These are phyloP conservation scores for Colletotrichum camelliae DNA, from an alignment of 2,329 filamentous ascomycete species.

Conservation along the genomic window DNA sequence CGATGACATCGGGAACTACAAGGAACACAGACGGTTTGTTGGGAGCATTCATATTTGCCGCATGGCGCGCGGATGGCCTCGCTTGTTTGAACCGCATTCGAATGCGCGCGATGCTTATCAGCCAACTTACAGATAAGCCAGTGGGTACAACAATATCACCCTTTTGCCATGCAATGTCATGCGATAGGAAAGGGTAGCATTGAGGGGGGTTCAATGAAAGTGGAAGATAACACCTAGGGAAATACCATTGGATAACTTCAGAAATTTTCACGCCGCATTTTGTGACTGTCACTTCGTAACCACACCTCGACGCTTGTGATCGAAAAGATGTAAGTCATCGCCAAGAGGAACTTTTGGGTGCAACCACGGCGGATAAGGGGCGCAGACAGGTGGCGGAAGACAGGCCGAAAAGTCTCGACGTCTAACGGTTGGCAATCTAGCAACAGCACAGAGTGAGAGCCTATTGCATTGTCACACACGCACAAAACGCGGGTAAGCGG, in stretches of 20 bases:
- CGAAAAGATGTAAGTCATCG: not conserved
- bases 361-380: not conserved
- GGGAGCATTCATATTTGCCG: not conserved
- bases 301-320: not conserved
- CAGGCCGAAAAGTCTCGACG: not conserved
- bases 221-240: not conserved
- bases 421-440: not conserved
- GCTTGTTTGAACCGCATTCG: not conserved
- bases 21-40: not conserved
- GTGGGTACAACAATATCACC: not conserved
- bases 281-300: not conserved
- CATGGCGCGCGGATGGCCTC: not conserved
- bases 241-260: not conserved
- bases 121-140: not conserved
- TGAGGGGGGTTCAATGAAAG: not conserved
- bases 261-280: not conserved
- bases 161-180: not conserved
- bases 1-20: not conserved
- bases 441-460: not conserved
- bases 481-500: not conserved
- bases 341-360: not conserved
- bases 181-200: not conserved
- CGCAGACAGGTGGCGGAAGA: not conserved
- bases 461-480: not conserved
- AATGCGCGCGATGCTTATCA: not conserved